Base-by-base conservation (phyloP, 2,329 filamentous ascomycete species). In the Aureobasidium melanogenum region DNA sequence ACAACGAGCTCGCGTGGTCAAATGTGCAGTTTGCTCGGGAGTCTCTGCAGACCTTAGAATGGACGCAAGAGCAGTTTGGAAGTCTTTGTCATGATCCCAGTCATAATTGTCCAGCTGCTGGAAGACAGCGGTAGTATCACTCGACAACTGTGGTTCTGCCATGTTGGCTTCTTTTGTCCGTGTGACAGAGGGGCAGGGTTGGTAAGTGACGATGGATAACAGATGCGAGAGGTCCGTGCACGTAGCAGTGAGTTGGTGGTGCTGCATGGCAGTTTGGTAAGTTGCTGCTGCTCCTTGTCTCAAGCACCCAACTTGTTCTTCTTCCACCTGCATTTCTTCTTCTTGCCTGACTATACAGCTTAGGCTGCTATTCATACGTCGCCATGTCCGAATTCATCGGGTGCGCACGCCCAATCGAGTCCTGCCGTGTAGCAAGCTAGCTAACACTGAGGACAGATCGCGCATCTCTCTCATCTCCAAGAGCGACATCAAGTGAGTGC, bases 401-500 rank as follows among this genome's bases (percentile, higher is more conserved):
- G 81, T 83, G 60, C 70, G 56, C 56, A 32, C 17, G 64, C 63
- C 76, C 77, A 75, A 75, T 69, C 72, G 79, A 67, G 79, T 78
- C 71, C 76, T 77, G 74, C 76, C n/a, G 39, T 48, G 43, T 47
- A 46, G 36, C 52, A 46, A 56, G 39, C 50, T 41, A 56, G 41
- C 50, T 55, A 38, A 61, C 43, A 34, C 43, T 47, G n/a, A 48
- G 60, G 56, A 65, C 61, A 92, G 91, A 78, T 89, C 92, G 77
- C 88, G 89, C 75, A 97, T 97, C 81, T 96, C 91, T 65, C 85
- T 97, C 79, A 94, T 97, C 77, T 97, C 92, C 64, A 95, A 93
- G 81, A 96, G 91, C 77, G 91, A 96, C 79, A 96, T 97, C 78
- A 89, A 92, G 89, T 96, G 82, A 72, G 86, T 77, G 61, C 62